Evolutionary conservation across 441 rosid species (phyloP).

Genomic region (Erodium trifolium): DNA sequence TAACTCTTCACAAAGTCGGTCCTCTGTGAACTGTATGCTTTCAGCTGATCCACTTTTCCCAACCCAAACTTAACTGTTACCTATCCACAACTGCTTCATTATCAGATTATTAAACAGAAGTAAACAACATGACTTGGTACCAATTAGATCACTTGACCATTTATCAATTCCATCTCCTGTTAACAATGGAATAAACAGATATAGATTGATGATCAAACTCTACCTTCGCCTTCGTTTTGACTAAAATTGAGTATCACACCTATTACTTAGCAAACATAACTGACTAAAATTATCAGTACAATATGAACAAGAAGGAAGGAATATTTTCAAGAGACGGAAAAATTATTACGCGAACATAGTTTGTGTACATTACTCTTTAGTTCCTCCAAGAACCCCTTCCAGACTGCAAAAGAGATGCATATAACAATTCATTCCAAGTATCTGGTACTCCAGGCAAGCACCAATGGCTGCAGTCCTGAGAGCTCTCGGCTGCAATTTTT

Average conservation of each 20-base stretch:
- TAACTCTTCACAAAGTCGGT: neutral
- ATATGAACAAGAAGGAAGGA: neutral
- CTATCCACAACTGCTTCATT: neutral
- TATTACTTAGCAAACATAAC: no score
- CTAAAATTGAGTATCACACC: no score
- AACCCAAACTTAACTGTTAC: neutral
- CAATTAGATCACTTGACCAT: neutral
- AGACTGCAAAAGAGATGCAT: conserved; percentile 52
- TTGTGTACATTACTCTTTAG: conserved; percentile 15
- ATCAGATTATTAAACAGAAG: neutral
- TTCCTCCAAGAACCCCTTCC: conserved; percentile 38
- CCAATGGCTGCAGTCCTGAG: conserved; percentile 73
- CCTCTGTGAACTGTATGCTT: neutral
- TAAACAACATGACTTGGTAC: no score
- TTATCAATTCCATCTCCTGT: neutral
- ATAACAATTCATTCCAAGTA: conserved; percentile 19
- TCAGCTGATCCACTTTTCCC: neutral
- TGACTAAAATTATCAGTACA: no score
- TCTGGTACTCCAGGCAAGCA: conserved; percentile 67
- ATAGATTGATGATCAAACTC: neutral
- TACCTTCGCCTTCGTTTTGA: no score
- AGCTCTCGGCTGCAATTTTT: conserved; percentile 29
- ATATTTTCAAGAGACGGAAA: neutral
- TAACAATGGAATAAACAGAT: neutral
- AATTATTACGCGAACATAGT: neutral